Percentiles rank a stretch among this genome's conserved stretches.
These are phyloP conservation scores for Chloranthus sessilifolius DNA, from an alignment of 164 flowering plant genomes.

Conservation along the genomic window DNA sequence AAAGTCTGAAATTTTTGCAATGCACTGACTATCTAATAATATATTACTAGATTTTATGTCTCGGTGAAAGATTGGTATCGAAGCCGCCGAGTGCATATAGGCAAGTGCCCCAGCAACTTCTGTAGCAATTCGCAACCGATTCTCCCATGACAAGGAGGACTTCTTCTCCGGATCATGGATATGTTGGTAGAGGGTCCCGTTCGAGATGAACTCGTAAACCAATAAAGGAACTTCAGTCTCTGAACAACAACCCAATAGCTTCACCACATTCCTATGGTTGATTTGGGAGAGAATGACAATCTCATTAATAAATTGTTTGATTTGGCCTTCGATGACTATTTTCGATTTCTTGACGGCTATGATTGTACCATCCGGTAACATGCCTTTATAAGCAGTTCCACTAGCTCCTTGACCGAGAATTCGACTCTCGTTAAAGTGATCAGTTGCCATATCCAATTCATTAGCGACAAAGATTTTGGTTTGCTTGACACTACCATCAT, in stretches of 20 bases:
- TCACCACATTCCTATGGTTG: background rate
- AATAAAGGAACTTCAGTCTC: background rate
- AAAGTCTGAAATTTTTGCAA: conserved; percentile 1
- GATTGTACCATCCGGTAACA: background rate
- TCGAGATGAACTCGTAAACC: conserved; percentile 4
- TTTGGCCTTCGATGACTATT: background rate
- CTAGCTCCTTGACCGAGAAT: background rate
- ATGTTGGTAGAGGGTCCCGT: conserved; percentile 1
- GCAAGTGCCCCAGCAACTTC: background rate
- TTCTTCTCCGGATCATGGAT: background rate
- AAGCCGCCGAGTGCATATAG: conserved; percentile 1
- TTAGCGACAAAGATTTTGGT: conserved; percentile 9
- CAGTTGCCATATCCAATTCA: conserved; percentile 10
- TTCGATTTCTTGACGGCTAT: conserved; percentile 3
- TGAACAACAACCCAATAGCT: background rate
- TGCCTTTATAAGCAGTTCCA: conserved; percentile 2
- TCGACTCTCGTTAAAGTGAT: too few relatives aligned
- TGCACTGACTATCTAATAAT: background rate
- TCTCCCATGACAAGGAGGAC: background rate
- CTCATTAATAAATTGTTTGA: background rate
- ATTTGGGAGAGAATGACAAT: conserved; percentile 1
- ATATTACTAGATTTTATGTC: conserved; percentile 4
- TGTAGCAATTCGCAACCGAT: background rate
- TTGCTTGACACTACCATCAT: background rate
- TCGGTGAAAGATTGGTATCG: background rate